These are phyloP conservation scores for Chaetomium sp. DNA, from an alignment of 2,329 filamentous ascomycete genomes.

Conservation along the genomic window DNA sequence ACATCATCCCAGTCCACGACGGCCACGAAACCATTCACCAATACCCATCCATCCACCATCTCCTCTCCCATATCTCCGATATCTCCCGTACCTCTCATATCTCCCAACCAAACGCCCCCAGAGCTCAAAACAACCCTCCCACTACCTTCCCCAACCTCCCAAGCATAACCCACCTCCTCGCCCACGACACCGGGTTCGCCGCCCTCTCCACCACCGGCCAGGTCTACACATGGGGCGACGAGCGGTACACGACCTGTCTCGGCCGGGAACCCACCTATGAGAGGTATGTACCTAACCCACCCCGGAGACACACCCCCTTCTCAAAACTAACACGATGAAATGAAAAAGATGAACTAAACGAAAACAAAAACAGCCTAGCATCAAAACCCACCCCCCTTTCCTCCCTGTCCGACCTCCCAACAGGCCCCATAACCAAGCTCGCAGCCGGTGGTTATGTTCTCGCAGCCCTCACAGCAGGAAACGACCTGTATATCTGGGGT, in stretches of 20 bases:
- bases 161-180: slow-evolving; percentile 35
- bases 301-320: background rate
- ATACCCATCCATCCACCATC: slow-evolving; percentile 18
- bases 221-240: slow-evolving; percentile 52
- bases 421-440: slow-evolving; percentile 46
- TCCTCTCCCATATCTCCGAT: background rate
- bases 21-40: slow-evolving; percentile 24
- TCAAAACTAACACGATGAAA: too few relatives aligned
- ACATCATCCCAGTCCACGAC: slow-evolving; percentile 22
- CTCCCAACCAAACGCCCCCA: too few relatives aligned
- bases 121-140: background rate
- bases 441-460: slow-evolving; percentile 50
- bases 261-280: slow-evolving; percentile 41
- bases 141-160: slow-evolving; percentile 23
- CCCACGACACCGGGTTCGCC: slow-evolving; percentile 45
- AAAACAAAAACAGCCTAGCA: slow-evolving; percentile 35
- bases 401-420: slow-evolving; percentile 45
- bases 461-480: slow-evolving; percentile 51
- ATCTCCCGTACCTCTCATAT: too few relatives aligned
- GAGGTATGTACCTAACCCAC: slow-evolving; percentile 26
- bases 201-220: slow-evolving; percentile 38
- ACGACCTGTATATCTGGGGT: slow-evolving; percentile 59
- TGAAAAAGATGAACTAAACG: background rate
- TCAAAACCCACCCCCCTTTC: slow-evolving; percentile 39
- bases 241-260: slow-evolving; percentile 50